Evolutionary conservation across 371 early-diverging fungal species (phyloP).

Genomic region (Cokeromyces recurvatus): DNA sequence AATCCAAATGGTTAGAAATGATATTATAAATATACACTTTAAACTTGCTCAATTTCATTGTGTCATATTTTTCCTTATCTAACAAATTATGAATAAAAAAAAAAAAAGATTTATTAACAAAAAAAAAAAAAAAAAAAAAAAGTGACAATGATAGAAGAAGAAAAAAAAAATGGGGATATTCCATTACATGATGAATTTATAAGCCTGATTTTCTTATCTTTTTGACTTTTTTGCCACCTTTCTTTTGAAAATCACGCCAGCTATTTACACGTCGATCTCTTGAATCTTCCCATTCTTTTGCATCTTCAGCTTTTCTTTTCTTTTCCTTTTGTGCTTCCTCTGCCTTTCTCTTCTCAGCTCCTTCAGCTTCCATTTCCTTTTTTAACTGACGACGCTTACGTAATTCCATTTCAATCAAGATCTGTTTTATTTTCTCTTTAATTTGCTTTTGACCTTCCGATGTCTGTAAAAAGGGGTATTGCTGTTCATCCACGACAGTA

Average conservation of each 20-base stretch:
- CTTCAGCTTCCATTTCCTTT: slow-evolving; percentile 71
- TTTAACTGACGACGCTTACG: slow-evolving; percentile 61
- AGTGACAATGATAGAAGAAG: too few relatives aligned
- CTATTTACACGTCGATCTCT: slow-evolving; percentile 66
- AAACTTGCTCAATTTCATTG: not conserved
- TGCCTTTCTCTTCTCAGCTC: slow-evolving; percentile 57
- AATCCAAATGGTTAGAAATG: too few relatives aligned
- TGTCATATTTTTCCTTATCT: not conserved
- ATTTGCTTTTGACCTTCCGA: slow-evolving; percentile 36
- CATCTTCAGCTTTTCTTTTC: slow-evolving; percentile 64
- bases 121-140: too few relatives aligned
- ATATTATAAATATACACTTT: too few relatives aligned
- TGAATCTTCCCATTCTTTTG: slow-evolving; percentile 68
- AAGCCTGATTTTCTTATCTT: slow-evolving; percentile 13
- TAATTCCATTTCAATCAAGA: slow-evolving; percentile 60
- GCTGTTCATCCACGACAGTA: slow-evolving; percentile 23
- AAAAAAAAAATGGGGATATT: too few relatives aligned
- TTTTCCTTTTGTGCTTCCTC: slow-evolving; percentile 47
- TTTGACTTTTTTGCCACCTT: slow-evolving; percentile 54
- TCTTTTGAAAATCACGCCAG: slow-evolving; percentile 66
- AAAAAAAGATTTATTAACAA: too few relatives aligned
- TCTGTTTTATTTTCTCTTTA: slow-evolving; percentile 53
- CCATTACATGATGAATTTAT: too few relatives aligned
- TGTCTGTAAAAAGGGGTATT: slow-evolving; percentile 39
- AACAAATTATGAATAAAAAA: not conserved